These are phyloP conservation scores for Aspergillus nanangensis DNA, from an alignment of 495 filamentous ascomycete species.

Conservation along the genomic window DNA sequence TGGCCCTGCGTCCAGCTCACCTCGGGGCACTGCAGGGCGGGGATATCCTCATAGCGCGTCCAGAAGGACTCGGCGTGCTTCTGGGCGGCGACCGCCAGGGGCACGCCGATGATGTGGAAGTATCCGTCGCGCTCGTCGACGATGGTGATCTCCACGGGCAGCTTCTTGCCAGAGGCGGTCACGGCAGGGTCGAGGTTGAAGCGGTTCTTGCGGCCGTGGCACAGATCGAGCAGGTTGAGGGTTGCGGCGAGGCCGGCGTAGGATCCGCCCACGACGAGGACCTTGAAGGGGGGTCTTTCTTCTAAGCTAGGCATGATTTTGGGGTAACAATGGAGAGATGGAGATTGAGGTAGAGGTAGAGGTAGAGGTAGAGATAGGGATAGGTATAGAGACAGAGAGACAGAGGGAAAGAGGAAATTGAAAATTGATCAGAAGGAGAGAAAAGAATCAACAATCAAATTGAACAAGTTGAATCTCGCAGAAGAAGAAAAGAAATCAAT, in stretches of 20 bases:
- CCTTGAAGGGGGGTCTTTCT: background rate
- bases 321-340: background rate
- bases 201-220: conserved; percentile 26
- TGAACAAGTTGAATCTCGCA: too few species aligned
- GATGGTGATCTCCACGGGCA: conserved; percentile 49
- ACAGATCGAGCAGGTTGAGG: conserved; percentile 52
- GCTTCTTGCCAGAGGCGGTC: conserved; percentile 18
- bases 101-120: conserved; percentile 48
- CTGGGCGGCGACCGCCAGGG: background rate
- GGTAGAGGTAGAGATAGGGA: background rate
- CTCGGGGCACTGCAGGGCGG: background rate
- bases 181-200: conserved; percentile 5
- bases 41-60: background rate
- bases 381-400: background rate
- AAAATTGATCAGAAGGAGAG: too few species aligned
- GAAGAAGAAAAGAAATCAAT: too few species aligned
- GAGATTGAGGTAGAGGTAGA: background rate
- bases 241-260: conserved; percentile 55
- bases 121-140: conserved; percentile 61
- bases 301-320: background rate
- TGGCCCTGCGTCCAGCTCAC: background rate
- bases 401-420: background rate
- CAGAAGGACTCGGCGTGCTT: background rate
- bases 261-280: conserved; percentile 39
- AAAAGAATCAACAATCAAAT: too few species aligned